Percentiles rank a stretch among this genome's conserved stretches.
These are phyloP conservation scores for Cercophora newfieldiana DNA, from an alignment of 495 filamentous ascomycete species.

Conservation along the genomic window DNA sequence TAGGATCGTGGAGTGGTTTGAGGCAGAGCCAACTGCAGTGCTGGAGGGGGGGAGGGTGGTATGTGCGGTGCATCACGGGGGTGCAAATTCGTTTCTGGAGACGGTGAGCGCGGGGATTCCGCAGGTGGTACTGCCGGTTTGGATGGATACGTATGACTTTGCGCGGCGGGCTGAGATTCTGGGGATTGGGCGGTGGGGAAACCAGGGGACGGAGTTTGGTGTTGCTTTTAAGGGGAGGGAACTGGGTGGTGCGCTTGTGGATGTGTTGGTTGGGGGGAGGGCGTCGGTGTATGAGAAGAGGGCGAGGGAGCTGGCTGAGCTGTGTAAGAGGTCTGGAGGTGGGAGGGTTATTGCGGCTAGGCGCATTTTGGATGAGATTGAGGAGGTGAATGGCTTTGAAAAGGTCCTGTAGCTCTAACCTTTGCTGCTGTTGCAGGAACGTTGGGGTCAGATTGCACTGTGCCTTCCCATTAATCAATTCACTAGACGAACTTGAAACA, in stretches of 20 bases:
- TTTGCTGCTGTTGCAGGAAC: not conserved
- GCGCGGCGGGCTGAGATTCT: constrained; percentile 52
- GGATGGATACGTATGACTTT: constrained; percentile 58
- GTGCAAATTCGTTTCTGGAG: constrained; percentile 47
- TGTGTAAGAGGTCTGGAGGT: constrained; percentile 23
- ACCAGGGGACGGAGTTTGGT: constrained; percentile 13
- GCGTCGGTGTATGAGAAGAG: constrained; percentile 18
- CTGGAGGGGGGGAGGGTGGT: constrained; percentile 38
- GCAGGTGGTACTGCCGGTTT: constrained; percentile 53
- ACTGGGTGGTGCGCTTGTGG: constrained; percentile 24
- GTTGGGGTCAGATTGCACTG: too few species aligned
- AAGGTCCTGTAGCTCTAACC: not conserved
- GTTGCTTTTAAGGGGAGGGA: constrained; percentile 19
- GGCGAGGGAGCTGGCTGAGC: constrained; percentile 26
- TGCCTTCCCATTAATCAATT: too few species aligned
- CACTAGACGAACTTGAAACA: too few species aligned
- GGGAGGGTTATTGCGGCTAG: constrained; percentile 28
- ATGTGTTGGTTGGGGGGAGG: constrained; percentile 24
- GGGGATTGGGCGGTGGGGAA: constrained; percentile 53
- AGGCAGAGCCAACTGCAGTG: constrained; percentile 39
- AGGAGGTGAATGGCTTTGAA: not conserved
- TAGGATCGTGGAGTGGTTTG: constrained; percentile 39
- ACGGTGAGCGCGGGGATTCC: constrained; percentile 51
- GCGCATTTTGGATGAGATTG: constrained; percentile 26
- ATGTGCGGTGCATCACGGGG: constrained; percentile 48